Percentiles rank a stretch among this genome's conserved stretches.
These are phyloP conservation scores for Globisporangium polare DNA, from an alignment of 352 stramenopile species.

Conservation along the genomic window DNA sequence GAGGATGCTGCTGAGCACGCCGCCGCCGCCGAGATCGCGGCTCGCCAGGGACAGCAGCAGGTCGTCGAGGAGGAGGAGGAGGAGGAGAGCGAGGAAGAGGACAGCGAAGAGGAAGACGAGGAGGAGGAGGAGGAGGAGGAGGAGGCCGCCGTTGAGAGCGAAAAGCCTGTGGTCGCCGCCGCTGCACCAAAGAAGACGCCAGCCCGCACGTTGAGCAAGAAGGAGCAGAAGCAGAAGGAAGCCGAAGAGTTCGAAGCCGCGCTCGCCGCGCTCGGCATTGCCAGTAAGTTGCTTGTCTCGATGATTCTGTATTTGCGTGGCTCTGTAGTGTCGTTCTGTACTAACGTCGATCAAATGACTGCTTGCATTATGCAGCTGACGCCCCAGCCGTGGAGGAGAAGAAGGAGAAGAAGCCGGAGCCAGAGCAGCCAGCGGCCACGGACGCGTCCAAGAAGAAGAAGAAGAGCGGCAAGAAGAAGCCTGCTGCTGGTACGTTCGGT, in stretches of 20 bases:
- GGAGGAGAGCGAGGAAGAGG: conserved; percentile 32
- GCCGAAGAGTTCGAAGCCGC: conserved; percentile 72
- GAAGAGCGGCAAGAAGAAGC: conserved; percentile 58
- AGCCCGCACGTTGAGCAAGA: conserved; percentile 58
- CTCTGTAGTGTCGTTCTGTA: too few species aligned
- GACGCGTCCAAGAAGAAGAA: conserved; percentile 58
- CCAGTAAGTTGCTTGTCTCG: conserved; percentile 17
- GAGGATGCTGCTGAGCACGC: conserved; percentile 36
- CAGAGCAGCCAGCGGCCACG: conserved; percentile 19
- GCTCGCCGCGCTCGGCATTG: conserved; percentile 61
- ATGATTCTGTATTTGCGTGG: not conserved
- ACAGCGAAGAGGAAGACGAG: conserved; percentile 44
- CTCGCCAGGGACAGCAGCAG: conserved; percentile 30
- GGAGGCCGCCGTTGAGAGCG: conserved; percentile 16
- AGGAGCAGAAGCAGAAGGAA: conserved; percentile 78
- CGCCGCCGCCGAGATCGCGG: conserved; percentile 13
- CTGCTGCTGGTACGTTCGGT: conserved; percentile 11
- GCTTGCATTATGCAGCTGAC: conserved; percentile 1
- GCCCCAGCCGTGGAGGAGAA: conserved; percentile 27
- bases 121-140: conserved; percentile 28
- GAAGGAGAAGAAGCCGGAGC: conserved; percentile 33
- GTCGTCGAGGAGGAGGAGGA: conserved; percentile 36
- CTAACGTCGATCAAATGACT: not conserved
- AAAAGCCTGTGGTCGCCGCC: conserved; percentile 4
- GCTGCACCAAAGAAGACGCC: conserved; percentile 33